Percentiles rank a stretch among this genome's conserved stretches.
phyloP scores from a whole-genome alignment of 306 rosid species.

The Ammopiptanthus mongolicus region DNA sequence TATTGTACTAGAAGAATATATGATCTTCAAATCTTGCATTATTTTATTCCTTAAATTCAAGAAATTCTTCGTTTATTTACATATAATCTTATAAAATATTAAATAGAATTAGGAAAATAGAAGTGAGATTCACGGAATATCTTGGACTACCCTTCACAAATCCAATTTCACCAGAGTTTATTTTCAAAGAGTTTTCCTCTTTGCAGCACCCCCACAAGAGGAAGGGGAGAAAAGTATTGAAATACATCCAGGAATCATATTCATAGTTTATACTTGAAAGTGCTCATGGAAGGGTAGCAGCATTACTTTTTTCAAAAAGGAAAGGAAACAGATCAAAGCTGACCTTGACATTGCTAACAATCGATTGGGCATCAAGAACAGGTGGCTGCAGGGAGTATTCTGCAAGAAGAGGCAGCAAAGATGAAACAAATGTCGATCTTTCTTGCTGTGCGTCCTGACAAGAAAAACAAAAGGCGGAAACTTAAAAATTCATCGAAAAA shows the following conservation, averaged over 20 bases:
- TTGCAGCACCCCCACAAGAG: not conserved
- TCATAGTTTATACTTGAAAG: not conserved
- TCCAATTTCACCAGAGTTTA: slow-evolving; percentile 5
- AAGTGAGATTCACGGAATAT: not conserved
- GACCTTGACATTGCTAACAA: slow-evolving; percentile 91
- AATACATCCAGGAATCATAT: slow-evolving; percentile 11
- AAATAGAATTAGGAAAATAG: not conserved
- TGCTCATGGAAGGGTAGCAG: not conserved
- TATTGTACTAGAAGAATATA: not conserved
- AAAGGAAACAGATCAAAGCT: slow-evolving; percentile 20
- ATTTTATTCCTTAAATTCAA: not conserved
- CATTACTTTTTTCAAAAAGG: slow-evolving; percentile 5
- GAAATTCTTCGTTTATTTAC: not conserved
- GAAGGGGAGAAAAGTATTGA: not conserved
- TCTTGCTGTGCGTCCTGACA: slow-evolving; percentile 94
- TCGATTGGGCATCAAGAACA: slow-evolving; percentile 82
- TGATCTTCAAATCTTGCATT: not conserved
- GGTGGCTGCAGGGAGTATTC: slow-evolving; percentile 94
- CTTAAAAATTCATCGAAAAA: slow-evolving; percentile 7
- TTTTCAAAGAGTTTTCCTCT: not conserved
- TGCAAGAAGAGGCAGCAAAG: slow-evolving; percentile 85
- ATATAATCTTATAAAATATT: not conserved
- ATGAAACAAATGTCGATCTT: slow-evolving; percentile 79
- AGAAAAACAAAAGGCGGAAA: slow-evolving; percentile 18
- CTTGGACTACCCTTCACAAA: not conserved